Conservation (phyloP, 768 basidiomycete genomes). For the Phaeotremella skinneri region DNA sequence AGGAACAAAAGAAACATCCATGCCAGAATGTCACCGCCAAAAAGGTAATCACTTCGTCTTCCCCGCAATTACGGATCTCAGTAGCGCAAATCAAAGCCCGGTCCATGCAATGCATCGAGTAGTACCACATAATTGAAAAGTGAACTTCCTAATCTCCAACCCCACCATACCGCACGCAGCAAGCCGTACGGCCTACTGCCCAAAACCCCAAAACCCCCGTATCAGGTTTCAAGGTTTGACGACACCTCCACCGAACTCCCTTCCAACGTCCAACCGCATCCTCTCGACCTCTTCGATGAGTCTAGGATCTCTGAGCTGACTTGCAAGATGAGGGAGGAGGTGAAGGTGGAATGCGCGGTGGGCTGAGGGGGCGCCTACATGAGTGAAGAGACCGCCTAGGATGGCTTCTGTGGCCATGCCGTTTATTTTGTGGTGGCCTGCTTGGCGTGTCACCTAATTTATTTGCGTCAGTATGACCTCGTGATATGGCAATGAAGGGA, state of each 20-base stretch:
- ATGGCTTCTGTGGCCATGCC: conserved; percentile 39
- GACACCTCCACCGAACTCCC: conserved; percentile 16
- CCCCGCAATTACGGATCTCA: neutral
- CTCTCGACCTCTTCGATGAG: conserved; percentile 30
- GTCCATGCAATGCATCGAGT: neutral
- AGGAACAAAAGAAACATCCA: no score
- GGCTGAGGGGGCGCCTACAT: conserved; percentile 46
- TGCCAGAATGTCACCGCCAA: no score
- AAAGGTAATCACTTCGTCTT: no score
- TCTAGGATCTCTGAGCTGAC: conserved; percentile 37
- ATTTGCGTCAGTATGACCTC: conserved; percentile 3
- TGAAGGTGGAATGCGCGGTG: conserved; percentile 47
- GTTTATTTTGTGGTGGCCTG: conserved; percentile 26
- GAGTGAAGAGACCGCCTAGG: conserved; percentile 37
- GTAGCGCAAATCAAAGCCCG: neutral
- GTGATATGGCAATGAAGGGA: neutral
- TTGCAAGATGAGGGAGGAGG: conserved; percentile 40
- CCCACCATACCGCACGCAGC: no score
- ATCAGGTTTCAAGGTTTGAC: neutral
- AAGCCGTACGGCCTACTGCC: neutral
- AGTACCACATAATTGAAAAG: no score
- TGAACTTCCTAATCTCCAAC: no score
- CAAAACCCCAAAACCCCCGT: neutral
- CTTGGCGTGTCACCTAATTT: conserved; percentile 8
- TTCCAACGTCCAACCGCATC: conserved; percentile 17